phyloP scores from a whole-genome alignment of 352 stramenopile genomes.

The Pythium volutum region DNA sequence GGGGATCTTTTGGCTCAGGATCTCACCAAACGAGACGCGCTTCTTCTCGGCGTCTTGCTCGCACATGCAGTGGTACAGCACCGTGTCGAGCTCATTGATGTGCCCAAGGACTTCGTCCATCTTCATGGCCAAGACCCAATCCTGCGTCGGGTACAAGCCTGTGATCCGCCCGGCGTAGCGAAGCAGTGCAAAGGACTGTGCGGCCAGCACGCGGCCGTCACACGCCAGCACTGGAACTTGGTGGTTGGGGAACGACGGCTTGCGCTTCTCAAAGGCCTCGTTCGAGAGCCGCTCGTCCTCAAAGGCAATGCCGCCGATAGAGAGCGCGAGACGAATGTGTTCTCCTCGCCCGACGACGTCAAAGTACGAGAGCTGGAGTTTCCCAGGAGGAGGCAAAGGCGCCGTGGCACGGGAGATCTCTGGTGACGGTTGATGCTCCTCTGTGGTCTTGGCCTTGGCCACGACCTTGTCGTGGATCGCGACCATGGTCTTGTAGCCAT shows the following conservation, averaged over 20 bases:
- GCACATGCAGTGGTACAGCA: conserved; percentile 18
- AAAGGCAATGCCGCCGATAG: conserved; percentile 29
- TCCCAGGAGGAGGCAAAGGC: background rate
- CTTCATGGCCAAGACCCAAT: background rate
- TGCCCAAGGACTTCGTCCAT: conserved; percentile 48
- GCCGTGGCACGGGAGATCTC: too few relatives aligned
- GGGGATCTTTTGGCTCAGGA: conserved; percentile 36
- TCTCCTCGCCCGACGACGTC: conserved; percentile 27
- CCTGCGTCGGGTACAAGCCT: conserved; percentile 15
- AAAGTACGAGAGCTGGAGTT: conserved; percentile 33
- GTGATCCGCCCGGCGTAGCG: conserved; percentile 31
- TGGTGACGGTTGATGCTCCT: background rate
- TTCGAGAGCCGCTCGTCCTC: conserved; percentile 31
- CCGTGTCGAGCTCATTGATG: conserved; percentile 28
- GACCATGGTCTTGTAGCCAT: conserved; percentile 17
- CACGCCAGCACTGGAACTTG: conserved; percentile 30
- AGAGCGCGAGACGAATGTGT: conserved; percentile 26
- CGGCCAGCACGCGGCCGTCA: conserved; percentile 18
- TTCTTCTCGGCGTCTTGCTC: conserved; percentile 34
- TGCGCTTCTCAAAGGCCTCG: conserved; percentile 25
- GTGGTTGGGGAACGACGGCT: conserved; percentile 28
- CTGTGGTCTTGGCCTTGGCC: background rate
- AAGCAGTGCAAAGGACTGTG: conserved; percentile 31
- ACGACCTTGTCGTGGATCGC: conserved; percentile 23
- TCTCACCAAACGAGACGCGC: conserved; percentile 26